A percentile compares a stretch with the other conserved stretches of the same genome.
phyloP scores from a whole-genome alignment of 805 yeast genomes.

The Jamesozyma gamospora region DNA sequence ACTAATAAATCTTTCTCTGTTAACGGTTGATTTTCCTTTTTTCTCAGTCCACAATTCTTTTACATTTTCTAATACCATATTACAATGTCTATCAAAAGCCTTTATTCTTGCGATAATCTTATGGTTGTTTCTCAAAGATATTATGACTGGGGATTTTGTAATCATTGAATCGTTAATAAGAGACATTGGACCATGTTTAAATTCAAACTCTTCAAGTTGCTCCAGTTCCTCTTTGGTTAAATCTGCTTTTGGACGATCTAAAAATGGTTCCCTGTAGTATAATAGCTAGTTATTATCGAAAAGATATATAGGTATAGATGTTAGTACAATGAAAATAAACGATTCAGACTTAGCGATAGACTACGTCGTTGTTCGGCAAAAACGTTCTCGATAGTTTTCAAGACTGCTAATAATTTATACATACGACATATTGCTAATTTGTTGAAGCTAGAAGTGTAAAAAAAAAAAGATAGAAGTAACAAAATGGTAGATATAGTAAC shows the following conservation, averaged over 20 bases:
- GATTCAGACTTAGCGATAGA: too few relatives aligned
- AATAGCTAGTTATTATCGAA: too few relatives aligned
- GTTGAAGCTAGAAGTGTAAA: too few relatives aligned
- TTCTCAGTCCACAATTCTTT: slow-evolving; percentile 74
- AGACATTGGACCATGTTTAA: slow-evolving; percentile 82
- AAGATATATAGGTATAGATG: too few relatives aligned
- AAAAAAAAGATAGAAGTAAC: too few relatives aligned
- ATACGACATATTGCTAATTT: too few relatives aligned
- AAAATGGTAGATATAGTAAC: too few relatives aligned
- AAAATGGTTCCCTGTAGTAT: slow-evolving; percentile 46
- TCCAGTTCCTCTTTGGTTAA: slow-evolving; percentile 70
- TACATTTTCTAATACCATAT: slow-evolving; percentile 84
- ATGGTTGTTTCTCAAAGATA: slow-evolving; percentile 87
- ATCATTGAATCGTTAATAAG: slow-evolving; percentile 76
- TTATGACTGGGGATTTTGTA: slow-evolving; percentile 65
- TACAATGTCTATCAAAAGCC: slow-evolving; percentile 94
- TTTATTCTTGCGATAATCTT: slow-evolving; percentile 82
- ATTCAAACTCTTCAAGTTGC: slow-evolving; percentile 81
- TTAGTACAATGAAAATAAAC: too few relatives aligned
- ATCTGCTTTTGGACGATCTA: slow-evolving; percentile 69
- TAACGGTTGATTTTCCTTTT: slow-evolving; percentile 47
- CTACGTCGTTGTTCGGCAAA: too few relatives aligned
- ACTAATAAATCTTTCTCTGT: slow-evolving; percentile 70
- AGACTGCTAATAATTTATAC: too few relatives aligned
- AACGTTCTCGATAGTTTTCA: too few relatives aligned